Conservation (phyloP, 2,329 filamentous ascomycete genomes). For the Albifimbria verrucaria region DNA sequence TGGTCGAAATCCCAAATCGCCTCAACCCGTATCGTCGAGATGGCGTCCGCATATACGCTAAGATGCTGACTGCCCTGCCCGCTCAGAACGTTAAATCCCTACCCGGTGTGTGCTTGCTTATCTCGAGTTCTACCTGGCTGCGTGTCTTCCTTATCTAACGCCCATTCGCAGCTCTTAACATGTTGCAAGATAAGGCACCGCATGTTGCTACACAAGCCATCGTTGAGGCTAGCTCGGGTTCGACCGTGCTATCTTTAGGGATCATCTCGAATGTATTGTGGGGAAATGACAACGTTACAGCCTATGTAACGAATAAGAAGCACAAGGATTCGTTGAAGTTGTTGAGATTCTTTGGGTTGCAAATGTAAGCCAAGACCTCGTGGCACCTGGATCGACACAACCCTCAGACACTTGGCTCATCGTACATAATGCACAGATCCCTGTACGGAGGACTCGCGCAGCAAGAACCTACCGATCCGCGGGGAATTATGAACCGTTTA, state of each 20-base stretch:
- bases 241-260: conserved; percentile 57
- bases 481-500: conserved; percentile 13
- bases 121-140: background rate
- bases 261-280: conserved; percentile 29
- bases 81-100: conserved; percentile 64
- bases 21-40: conserved; percentile 56
- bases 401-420: conserved; percentile 3
- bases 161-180: conserved; percentile 30
- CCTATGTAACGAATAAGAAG: conserved; percentile 49
- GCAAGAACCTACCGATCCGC: conserved; percentile 26
- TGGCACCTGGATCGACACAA: background rate
- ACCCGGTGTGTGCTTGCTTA: conserved; percentile 38
- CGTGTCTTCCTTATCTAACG: background rate
- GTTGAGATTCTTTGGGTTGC: conserved; percentile 31
- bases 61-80: conserved; percentile 64
- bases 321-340: conserved; percentile 26
- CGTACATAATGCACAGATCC: conserved; percentile 13
- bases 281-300: conserved; percentile 36
- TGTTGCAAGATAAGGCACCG: conserved; percentile 43
- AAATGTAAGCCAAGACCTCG: conserved; percentile 20
- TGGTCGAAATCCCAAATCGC: conserved; percentile 56
- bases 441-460: conserved; percentile 30
- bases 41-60: conserved; percentile 61
- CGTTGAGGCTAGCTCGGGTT: conserved; percentile 60
- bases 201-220: conserved; percentile 45